Base-by-base conservation (phyloP, 371 early-diverging fungal species). In the Rhizopus microsporus region DNA sequence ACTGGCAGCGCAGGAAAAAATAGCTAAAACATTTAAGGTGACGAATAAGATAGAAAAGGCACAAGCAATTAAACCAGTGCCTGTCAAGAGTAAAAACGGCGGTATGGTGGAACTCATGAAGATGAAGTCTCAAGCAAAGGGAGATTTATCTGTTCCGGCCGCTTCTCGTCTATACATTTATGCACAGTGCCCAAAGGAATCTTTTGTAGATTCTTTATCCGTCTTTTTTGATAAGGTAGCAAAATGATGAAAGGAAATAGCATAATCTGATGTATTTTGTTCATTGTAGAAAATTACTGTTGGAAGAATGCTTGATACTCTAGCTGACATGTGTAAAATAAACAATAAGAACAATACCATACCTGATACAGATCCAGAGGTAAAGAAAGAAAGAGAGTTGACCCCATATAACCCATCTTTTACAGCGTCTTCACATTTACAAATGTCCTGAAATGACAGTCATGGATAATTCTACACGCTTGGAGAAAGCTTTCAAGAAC, bases 81-180 rank as follows among this genome's bases (percentile, higher is more conserved):
- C 66, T 9, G 35, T 51, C 0, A 56, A 59, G 34, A 61, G 51
- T 29, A 60, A 60, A n/a, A 56, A 53, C 12, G 63, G 61, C 1
- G 45, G 62, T 3, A 66, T 63, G 35, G 62, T 74, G 12, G 74
- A 74, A 46, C 17, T 70, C 33, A 74, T 74, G 74, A 74, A 71
- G 37, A 64, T 71, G 9, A 74, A 68, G 51, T 57, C 67, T 10
- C 65, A 68, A 33, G 74, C 74, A 15, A 74, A 74, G 43, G 74
- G 74, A 2, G 29, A 15, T 17, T n/a, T 57, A 5, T 63, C 64
- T 15, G 52, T 74, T 1, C 71, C 74, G 0, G 32, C 51, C 6
- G 7, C 51, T 5, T 66, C 64, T 4, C 61, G 74, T 8, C 51
- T 74, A 0, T 71, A 74, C n/a, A 35, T 74, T 3, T 59, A 65